Evolutionary conservation across 1,284 basidiomycete species (phyloP), one percentile per base, ranked within the genome.

Genomic region (Cutaneotrichosporon arboriforme): DNA sequence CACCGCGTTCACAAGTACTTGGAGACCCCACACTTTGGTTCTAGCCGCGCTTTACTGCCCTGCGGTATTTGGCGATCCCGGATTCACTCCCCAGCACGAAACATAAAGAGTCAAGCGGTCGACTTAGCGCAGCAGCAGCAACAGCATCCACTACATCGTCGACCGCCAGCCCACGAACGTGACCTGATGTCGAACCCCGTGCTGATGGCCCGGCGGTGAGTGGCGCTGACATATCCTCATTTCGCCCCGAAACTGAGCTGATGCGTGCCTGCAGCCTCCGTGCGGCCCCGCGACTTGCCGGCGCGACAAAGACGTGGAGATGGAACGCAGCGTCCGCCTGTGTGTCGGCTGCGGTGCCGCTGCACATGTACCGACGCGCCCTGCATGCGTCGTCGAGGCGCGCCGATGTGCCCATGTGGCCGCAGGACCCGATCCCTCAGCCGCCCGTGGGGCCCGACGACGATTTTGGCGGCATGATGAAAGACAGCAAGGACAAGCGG

Each of bases 351-450:
- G 10, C 26, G 5, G 7, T 31, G 26, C 5, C 26, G 26, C 26
- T 7, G 26, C 26, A 31, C 10, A 7, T 31, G 26, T 10, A 10
- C 26, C 26, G 10, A 10, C 43, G 43, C 15, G 3, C 18, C 12
- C 33, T 58, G 15, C 56, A 58, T 35, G 9, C 39, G 3, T 51
- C 56, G n/a, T 15, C 39, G 3, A 8, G 18, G 22, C 41, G 47
- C 3, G 12, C 4, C 31, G 33, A 71, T 38, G 36, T 71, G 14
- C 69, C 69, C 2, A 52, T 60, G 44, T 71, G 66, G 66, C 69
- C 69, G 7, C 50, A 60, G 41, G 58, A 61, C 8, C 63, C 66
- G 3, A 54, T 68, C 8, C 69, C 69, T 10, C 62, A 69, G 52
- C 54, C 60, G 3, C 64, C 65, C 1, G 64, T 66, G 1, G 60